Conservation (phyloP, 2,329 filamentous ascomycete species). For the Aspergillus texensis region DNA sequence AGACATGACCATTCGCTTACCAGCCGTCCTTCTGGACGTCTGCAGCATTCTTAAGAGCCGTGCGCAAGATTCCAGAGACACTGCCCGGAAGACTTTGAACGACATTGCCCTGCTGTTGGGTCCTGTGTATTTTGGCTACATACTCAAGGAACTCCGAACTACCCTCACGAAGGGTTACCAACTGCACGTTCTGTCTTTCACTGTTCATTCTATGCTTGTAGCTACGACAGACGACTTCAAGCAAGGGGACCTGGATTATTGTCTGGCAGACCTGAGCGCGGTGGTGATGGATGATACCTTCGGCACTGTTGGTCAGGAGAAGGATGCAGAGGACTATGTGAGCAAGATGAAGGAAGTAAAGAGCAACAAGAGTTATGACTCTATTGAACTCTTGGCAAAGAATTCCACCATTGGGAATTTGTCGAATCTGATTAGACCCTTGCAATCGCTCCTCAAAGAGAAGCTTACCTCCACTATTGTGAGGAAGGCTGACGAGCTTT, state of each 20-base stretch:
- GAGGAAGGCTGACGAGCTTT: slow-evolving; percentile 85
- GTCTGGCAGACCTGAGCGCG: slow-evolving; percentile 72
- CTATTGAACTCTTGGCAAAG: slow-evolving; percentile 88
- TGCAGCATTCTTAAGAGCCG: slow-evolving; percentile 91
- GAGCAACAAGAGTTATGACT: slow-evolving; percentile 96
- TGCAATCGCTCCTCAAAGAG: slow-evolving; percentile 78
- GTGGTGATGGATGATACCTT: slow-evolving; percentile 98
- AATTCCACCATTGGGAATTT: slow-evolving; percentile 76
- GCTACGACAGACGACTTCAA: slow-evolving; percentile 70
- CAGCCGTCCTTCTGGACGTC: slow-evolving; percentile 85
- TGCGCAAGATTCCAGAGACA: slow-evolving; percentile 83
- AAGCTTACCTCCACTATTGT: slow-evolving; percentile 81
- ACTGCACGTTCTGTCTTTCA: slow-evolving; percentile 91
- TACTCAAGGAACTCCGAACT: slow-evolving; percentile 86
- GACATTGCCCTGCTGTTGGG: slow-evolving; percentile 83
- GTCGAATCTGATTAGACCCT: slow-evolving; percentile 73
- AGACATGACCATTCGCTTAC: slow-evolving; percentile 73
- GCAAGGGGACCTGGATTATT: slow-evolving; percentile 88
- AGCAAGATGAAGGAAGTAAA: slow-evolving; percentile 98
- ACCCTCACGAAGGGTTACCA: slow-evolving; percentile 87
- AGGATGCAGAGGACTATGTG: slow-evolving; percentile 93
- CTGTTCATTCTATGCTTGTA: slow-evolving; percentile 87
- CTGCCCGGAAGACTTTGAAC: slow-evolving; percentile 83
- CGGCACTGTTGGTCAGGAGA: slow-evolving; percentile 87
- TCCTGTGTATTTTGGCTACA: slow-evolving; percentile 81